These are phyloP conservation scores for Irpex sp. DNA, from an alignment of 1,284 basidiomycete genomes.

Conservation along the genomic window DNA sequence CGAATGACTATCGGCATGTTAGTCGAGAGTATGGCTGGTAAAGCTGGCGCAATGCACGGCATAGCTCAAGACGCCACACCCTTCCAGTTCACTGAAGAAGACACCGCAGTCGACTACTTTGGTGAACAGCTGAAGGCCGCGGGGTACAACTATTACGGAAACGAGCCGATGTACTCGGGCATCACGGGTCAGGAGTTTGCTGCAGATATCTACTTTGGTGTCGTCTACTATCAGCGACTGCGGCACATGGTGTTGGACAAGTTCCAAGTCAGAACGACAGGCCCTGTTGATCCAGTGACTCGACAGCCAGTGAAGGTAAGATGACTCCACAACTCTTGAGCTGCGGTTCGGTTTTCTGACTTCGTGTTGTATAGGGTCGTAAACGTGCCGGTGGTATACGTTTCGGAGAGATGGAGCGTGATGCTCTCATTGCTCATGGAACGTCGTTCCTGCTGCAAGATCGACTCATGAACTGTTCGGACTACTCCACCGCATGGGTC, in stretches of 20 bases:
- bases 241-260: constrained; percentile 99
- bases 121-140: constrained; percentile 92
- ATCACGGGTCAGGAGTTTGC: constrained; percentile 98
- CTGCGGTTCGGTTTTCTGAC: neutral
- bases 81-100: constrained; percentile 96
- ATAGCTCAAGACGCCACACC: constrained; percentile 98
- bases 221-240: constrained; percentile 98
- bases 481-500: constrained; percentile 98
- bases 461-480: constrained; percentile 99
- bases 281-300: constrained; percentile 93
- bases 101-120: constrained; percentile 96
- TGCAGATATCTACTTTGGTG: constrained; percentile 97
- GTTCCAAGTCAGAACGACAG: constrained; percentile 98
- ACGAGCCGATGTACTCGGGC: constrained; percentile 99
- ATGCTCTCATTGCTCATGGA: constrained; percentile 97
- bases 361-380: constrained; percentile 62
- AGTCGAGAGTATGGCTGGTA: constrained; percentile 98
- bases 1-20: constrained; percentile 99
- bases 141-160: constrained; percentile 99
- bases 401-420: constrained; percentile 99
- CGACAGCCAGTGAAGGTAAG: constrained; percentile 95
- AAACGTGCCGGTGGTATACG: constrained; percentile 99
- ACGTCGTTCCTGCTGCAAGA: constrained; percentile 98
- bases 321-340: neutral
- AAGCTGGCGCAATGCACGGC: constrained; percentile 97